Base-by-base conservation (phyloP, 2,329 filamentous ascomycete species). In the Penicillium palitans region DNA sequence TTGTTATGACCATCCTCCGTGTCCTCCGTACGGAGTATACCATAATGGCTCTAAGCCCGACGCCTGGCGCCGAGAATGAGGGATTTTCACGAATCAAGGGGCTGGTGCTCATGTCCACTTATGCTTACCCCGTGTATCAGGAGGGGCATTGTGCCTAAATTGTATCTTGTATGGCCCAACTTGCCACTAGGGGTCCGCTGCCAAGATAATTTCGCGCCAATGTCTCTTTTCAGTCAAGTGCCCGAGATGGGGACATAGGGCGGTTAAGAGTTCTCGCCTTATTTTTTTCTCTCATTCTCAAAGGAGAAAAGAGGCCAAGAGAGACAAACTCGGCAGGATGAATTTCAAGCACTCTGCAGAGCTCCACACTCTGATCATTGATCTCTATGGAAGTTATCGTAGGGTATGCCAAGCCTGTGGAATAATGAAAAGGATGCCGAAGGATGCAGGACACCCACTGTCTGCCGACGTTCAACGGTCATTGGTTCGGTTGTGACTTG, bases 401-500 rank as follows among this genome's bases (percentile, higher is more conserved):
- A 15, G 21, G 19, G 10, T 9, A 19, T 31, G 55, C 49, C 52
- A 61, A 59, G 59, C n/a, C 39, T 45, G 29, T 49, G 29, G 12
- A 37, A 42, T 33, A 8, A 45, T 27, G 13, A 45, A 44, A 44
- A 44, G 15, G 49, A 31, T 29, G 25, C 55, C 51, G 50, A 60
- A 55, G 46, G 9, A 37, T 58, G 51, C 8, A 46, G 27, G 13
- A 31, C 7, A 4, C 33, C 41, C 33, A 45, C 48, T 56, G 46
- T 39, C 39, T 57, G 45, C 55, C 42, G 27, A 35, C 13, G 13
- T 9, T 33, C 6, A 9, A 25, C 35, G 42, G 21, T 52, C 42
- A 66, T 66, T 67, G 65, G 64, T 15, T 60, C 62, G 58, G 57
- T 54, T 65, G 54, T 6, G 46, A 44, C 19, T 44, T n/a, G 45